A percentile compares a stretch with the other conserved stretches of the same genome.
Evolutionary conservation across 148 eudicot species (phyloP).

Genomic region (Camellia sinensis): DNA sequence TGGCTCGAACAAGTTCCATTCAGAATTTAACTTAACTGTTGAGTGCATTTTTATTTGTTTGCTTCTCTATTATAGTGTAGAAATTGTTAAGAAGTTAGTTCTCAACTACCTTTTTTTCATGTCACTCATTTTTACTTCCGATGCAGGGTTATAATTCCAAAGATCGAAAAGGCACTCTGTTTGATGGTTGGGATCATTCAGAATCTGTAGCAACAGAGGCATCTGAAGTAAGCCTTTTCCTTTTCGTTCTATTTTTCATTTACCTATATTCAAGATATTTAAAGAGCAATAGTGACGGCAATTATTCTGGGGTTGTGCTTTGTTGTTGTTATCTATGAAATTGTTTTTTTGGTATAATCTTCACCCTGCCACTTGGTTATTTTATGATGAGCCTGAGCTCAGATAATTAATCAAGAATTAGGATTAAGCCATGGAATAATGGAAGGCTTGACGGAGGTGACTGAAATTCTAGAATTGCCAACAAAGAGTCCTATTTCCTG

Average conservation of each 20-base stretch:
- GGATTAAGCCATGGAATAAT: neutral
- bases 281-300: neutral
- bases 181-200: slow-evolving; percentile 95
- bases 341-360: neutral
- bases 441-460: neutral
- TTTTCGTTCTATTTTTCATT: slow-evolving; percentile 7
- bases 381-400: neutral
- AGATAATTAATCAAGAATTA: neutral
- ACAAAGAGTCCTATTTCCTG: neutral
- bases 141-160: slow-evolving; percentile 90
- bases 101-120: slow-evolving; percentile 3
- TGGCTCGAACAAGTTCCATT: neutral
- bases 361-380: neutral
- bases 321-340: neutral
- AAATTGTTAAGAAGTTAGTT: slow-evolving; percentile 10
- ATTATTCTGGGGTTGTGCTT: neutral
- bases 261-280: neutral
- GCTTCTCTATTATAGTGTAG: neutral
- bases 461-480: neutral
- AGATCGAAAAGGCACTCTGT: slow-evolving; percentile 64
- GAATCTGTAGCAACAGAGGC: slow-evolving; percentile 74
- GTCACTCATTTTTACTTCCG: neutral
- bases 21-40: neutral
- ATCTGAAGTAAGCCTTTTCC: slow-evolving; percentile 56
- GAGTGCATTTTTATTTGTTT: neutral